phyloP scores from a whole-genome alignment of 371 early-diverging fungal genomes.

The Quaeritorhiza haematococci region DNA sequence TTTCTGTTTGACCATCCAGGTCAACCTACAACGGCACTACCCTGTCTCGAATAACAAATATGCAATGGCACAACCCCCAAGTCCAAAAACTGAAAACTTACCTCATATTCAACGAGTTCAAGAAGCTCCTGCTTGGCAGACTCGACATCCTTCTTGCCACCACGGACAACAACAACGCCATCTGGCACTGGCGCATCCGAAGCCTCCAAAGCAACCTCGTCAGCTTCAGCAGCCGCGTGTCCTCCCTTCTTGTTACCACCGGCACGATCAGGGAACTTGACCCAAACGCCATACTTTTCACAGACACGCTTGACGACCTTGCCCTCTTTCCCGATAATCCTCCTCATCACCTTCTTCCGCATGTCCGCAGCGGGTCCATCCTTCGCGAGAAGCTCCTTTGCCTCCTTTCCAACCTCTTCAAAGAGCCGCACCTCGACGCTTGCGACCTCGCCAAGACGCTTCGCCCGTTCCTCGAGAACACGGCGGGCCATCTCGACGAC shows the following conservation, averaged over 20 bases:
- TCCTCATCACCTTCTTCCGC: slow-evolving; percentile 57
- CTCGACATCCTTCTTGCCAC: slow-evolving; percentile 71
- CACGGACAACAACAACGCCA: slow-evolving; percentile 65
- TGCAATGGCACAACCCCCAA: neutral
- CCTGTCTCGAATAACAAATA: slow-evolving; percentile 15
- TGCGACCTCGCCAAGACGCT: slow-evolving; percentile 30
- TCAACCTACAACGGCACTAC: too few relatives aligned
- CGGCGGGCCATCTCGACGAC: slow-evolving; percentile 30
- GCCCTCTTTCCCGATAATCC: slow-evolving; percentile 86
- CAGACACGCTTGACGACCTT: slow-evolving; percentile 72
- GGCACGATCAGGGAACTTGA: slow-evolving; percentile 67
- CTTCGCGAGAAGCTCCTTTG: slow-evolving; percentile 17
- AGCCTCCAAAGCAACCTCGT: slow-evolving; percentile 17
- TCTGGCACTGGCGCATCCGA: slow-evolving; percentile 35
- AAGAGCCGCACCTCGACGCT: slow-evolving; percentile 34
- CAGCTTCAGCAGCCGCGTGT: slow-evolving; percentile 25
- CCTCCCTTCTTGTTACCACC: slow-evolving; percentile 5
- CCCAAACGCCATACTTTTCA: slow-evolving; percentile 70
- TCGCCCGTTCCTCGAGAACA: slow-evolving; percentile 28
- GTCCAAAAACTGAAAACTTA: slow-evolving; percentile 5
- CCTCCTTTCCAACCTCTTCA: slow-evolving; percentile 21
- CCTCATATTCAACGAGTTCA: slow-evolving; percentile 63
- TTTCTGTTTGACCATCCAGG: too few relatives aligned
- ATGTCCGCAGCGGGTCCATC: slow-evolving; percentile 22
- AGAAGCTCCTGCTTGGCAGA: slow-evolving; percentile 69